Evolutionary conservation across 345 rosid genomes (phyloP).

Genomic region (Cochlearia excelsa): DNA sequence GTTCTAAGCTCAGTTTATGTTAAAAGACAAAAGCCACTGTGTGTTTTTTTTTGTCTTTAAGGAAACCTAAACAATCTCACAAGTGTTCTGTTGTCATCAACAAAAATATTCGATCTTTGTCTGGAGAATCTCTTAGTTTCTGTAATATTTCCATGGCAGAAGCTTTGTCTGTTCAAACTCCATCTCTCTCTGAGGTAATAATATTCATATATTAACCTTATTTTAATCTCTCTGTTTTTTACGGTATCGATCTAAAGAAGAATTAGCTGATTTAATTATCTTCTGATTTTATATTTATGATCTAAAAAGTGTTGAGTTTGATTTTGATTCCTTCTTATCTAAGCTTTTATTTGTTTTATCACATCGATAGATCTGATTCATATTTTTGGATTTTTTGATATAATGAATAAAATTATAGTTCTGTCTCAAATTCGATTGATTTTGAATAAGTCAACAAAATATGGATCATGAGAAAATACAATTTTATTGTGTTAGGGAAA

Average conservation of each 20-base stretch:
- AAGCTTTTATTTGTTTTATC: not conserved
- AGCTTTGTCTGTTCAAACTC: constrained; percentile 23
- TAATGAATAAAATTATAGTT: no score
- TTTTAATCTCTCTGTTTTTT: not conserved
- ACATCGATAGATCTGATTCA: not conserved
- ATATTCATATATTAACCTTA: constrained; percentile 5
- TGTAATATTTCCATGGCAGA: constrained; percentile 59
- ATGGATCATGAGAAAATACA: no score
- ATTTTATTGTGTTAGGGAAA: not conserved
- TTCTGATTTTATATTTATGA: not conserved
- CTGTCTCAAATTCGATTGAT: constrained; percentile 4
- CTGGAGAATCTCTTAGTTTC: constrained; percentile 26
- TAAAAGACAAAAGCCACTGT: not conserved
- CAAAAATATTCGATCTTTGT: constrained; percentile 30
- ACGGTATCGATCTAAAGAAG: no score
- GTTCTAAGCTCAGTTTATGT: not conserved
- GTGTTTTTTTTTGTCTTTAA: constrained; percentile 8
- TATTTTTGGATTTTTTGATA: no score
- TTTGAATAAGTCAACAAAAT: not conserved
- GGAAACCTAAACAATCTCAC: constrained; percentile 30
- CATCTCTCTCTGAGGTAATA: constrained; percentile 66
- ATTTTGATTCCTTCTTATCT: no score
- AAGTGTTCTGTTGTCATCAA: not conserved
- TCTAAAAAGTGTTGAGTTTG: not conserved
- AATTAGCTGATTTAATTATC: no score